Evolutionary conservation across 345 rosid genomes (phyloP).

Genomic region (Populus euphratica): DNA sequence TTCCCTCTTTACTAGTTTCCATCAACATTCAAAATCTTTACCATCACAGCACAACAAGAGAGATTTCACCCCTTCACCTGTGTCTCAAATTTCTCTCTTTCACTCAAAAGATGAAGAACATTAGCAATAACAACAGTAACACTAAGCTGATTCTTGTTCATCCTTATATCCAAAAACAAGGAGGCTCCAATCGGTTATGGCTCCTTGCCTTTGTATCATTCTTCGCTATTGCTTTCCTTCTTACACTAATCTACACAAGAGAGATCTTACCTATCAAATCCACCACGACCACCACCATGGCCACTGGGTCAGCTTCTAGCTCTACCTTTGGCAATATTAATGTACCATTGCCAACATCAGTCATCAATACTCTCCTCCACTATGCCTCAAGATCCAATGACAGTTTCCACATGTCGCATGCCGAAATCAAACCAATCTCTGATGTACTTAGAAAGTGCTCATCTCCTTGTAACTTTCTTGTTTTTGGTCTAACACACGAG

Average conservation of each 20-base stretch:
- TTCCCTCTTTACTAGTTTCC: constrained; percentile 26
- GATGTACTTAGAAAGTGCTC: constrained; percentile 78
- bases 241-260: constrained; percentile 73
- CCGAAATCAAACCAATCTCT: constrained; percentile 73
- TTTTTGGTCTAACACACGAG: constrained; percentile 87
- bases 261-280: constrained; percentile 40
- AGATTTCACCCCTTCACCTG: background rate
- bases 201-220: constrained; percentile 75
- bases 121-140: constrained; percentile 36
- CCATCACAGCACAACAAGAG: constrained; percentile 5
- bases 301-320: constrained; percentile 17
- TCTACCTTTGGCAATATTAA: constrained; percentile 21
- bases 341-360: constrained; percentile 49
- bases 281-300: constrained; percentile 11
- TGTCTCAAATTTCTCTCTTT: background rate
- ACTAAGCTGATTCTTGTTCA: constrained; percentile 91
- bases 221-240: constrained; percentile 77
- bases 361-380: constrained; percentile 77
- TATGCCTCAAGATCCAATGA: constrained; percentile 80
- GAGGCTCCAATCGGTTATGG: constrained; percentile 75
- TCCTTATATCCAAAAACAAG: constrained; percentile 90
- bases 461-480: constrained; percentile 79
- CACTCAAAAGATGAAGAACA: constrained; percentile 51
- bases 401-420: constrained; percentile 64
- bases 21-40: constrained; percentile 31